Evolutionary conservation across 2,329 filamentous ascomycete species (phyloP).

Genomic region (Monosporascus ibericus): DNA sequence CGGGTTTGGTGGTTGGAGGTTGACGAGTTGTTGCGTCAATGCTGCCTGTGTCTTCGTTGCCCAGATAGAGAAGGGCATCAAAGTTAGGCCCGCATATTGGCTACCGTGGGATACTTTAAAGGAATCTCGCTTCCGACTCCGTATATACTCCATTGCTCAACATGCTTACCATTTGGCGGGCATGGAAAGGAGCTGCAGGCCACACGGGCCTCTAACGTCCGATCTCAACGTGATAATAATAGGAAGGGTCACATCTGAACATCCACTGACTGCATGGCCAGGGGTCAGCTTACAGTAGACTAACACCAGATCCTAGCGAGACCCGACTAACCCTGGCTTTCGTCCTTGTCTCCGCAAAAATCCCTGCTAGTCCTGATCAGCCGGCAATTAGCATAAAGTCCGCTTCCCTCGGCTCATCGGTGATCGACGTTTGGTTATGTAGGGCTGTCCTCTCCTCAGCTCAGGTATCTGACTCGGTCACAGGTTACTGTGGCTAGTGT

Average conservation of each 20-base stretch:
- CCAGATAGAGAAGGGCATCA: neutral
- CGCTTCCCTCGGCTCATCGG: neutral
- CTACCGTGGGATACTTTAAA: neutral
- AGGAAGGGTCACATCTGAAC: neutral
- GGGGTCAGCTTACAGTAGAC: neutral
- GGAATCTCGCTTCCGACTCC: neutral
- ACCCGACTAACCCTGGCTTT: neutral
- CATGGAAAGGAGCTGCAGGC: neutral
- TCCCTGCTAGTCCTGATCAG: neutral
- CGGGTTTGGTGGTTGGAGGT: neutral
- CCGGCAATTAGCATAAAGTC: slow-evolving; percentile 1
- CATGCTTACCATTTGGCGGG: neutral
- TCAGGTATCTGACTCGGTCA: neutral
- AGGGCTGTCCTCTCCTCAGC: too few relatives aligned
- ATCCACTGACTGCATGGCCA: neutral
- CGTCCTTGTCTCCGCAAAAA: neutral
- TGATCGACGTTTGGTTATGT: too few relatives aligned
- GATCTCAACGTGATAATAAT: neutral
- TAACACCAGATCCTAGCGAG: neutral
- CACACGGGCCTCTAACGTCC: neutral
- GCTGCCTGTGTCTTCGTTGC: neutral
- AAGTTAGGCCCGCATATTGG: neutral
- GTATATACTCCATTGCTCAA: neutral
- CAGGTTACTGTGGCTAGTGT: neutral
- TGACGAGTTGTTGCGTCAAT: neutral